Percentiles rank a stretch among this genome's conserved stretches.
phyloP scores from a whole-genome alignment of 148 eudicot genomes.

The Cornus suecica region DNA sequence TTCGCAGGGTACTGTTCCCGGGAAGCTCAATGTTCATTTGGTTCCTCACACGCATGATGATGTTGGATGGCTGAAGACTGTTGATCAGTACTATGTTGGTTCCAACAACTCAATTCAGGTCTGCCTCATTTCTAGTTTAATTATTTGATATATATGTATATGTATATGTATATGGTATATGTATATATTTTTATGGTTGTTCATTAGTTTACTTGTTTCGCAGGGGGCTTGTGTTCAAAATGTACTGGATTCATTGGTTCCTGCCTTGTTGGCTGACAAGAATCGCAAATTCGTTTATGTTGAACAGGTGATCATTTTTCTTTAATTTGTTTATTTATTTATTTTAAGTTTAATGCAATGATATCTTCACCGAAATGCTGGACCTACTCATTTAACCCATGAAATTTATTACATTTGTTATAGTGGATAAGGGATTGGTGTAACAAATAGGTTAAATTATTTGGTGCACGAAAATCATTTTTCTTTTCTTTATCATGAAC shows the following conservation, averaged over 20 bases:
- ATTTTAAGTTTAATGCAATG: too few relatives aligned
- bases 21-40: constrained; percentile 76
- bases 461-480: too few relatives aligned
- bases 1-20: constrained; percentile 40
- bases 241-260: constrained; percentile 78
- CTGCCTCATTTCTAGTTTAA: too few relatives aligned
- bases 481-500: not conserved
- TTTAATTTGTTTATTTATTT: not conserved
- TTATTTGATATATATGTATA: too few relatives aligned
- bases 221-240: constrained; percentile 89
- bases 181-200: not conserved
- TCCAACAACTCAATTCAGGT: constrained; percentile 86
- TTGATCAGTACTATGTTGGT: constrained; percentile 92
- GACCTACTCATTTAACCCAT: too few relatives aligned
- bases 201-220: constrained; percentile 1
- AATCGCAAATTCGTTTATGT: constrained; percentile 83
- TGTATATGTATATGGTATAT: not conserved
- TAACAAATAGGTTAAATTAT: too few relatives aligned
- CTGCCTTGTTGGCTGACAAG: constrained; percentile 77
- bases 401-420: too few relatives aligned
- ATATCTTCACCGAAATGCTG: too few relatives aligned
- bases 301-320: constrained; percentile 51
- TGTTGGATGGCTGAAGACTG: constrained; percentile 88
- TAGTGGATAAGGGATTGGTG: too few relatives aligned
- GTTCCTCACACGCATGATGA: constrained; percentile 85